Base-by-base conservation (phyloP, 371 early-diverging fungal genomes). In the Mucor saturninus region DNA sequence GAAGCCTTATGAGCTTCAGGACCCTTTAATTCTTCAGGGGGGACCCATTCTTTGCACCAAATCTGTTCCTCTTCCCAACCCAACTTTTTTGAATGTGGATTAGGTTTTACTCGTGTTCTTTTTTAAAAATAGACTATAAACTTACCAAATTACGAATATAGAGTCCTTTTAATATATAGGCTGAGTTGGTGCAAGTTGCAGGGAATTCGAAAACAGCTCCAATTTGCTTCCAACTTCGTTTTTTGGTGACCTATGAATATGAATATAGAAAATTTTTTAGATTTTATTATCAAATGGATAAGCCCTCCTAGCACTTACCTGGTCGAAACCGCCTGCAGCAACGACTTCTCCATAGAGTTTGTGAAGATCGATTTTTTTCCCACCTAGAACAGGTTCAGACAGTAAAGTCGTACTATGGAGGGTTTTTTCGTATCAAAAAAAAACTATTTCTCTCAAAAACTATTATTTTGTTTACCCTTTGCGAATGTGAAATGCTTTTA, bases 101-200 rank as follows among this genome's bases (percentile, higher is more conserved):
- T 21, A 21, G 21, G 21, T 21, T 21, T 21, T 21, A 21, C 21
- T 21, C 21, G 21, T 21, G 21, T 21, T 21, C 21, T 21, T 21
- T 21, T 61, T 26, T 14, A 21, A 30, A 11, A n/a, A 5, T 21
- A 28, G 35, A 8, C 8, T 35, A 35, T 35, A 35, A 32, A 28
- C 57, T 64, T 72, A 72, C 76, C 61, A 93, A 72, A 60, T 85
- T 86, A 66, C 83, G 76, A 51, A 84, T 85, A 64, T 93, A 93
- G 1, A 91, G 77, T 26, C 86, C 84, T 69, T 92, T 91, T 58
- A 91, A 76, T 40, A 91, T 89, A 69, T 86, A 91, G n/a, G 92
- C 92, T 52, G 87, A 84, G 73, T 92, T 93, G 35, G 92, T 93
- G 69, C 93, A 92, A 13, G 92, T 93, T 26, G 84, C 71, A 2